Evolutionary conservation across 805 yeast genomes (phyloP).

Genomic region (Middelhovenomyces tepae): DNA sequence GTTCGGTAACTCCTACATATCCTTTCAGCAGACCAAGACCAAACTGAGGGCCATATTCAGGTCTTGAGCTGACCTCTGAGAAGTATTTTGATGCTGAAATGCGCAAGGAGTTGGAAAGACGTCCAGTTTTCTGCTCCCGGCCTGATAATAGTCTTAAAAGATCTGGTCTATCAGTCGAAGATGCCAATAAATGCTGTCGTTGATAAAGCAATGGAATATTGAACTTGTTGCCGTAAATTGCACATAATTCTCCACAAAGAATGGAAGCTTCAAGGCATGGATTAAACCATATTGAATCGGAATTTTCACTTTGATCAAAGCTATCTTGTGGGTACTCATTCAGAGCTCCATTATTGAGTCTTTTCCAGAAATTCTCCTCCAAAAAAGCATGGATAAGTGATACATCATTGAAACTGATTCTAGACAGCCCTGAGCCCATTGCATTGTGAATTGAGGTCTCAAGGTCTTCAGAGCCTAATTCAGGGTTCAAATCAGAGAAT

Average conservation of each 20-base stretch:
- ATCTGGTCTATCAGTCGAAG: not conserved
- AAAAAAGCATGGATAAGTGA: conserved; percentile 3
- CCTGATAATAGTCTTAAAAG: not conserved
- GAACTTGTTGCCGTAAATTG: conserved; percentile 22
- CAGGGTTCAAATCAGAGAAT: too few species aligned
- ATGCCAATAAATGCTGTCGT: conserved; percentile 1
- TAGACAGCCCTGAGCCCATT: too few species aligned
- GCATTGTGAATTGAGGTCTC: too few species aligned
- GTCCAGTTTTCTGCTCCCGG: conserved; percentile 5
- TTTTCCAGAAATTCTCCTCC: conserved; percentile 8
- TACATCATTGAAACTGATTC: too few species aligned
- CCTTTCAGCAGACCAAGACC: conserved; percentile 23
- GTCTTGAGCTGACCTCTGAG: conserved; percentile 18
- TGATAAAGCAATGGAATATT: conserved; percentile 20
- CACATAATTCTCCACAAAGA: conserved; percentile 28
- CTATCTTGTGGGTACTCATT: conserved; percentile 12
- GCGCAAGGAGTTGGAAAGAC: conserved; percentile 4
- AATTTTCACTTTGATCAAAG: too few species aligned
- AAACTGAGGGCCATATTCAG: conserved; percentile 21
- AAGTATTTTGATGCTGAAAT: conserved; percentile 12
- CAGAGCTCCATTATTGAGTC: conserved; percentile 11
- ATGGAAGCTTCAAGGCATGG: conserved; percentile 23
- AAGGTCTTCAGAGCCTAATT: too few species aligned
- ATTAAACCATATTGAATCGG: too few species aligned
- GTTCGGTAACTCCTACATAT: conserved; percentile 24